A percentile compares a stretch with the other conserved stretches of the same genome.
These are phyloP conservation scores for Saccharomycopsis sp. DNA, from an alignment of 805 yeast species.

Conservation along the genomic window DNA sequence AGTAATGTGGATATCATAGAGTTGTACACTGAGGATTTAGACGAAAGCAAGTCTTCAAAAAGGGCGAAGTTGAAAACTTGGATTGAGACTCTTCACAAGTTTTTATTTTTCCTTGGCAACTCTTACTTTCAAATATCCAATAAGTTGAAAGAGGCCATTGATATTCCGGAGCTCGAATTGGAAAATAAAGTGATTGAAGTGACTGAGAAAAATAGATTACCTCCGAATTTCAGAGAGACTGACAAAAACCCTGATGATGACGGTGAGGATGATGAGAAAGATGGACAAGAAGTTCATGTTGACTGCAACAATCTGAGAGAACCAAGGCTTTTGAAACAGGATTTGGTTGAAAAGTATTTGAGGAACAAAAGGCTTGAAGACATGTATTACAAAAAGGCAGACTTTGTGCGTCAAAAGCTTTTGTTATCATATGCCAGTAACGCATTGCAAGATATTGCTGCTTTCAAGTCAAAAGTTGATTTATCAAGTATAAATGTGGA, in stretches of 20 bases:
- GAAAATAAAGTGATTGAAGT: neutral
- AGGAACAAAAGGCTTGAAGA: slow-evolving; percentile 38
- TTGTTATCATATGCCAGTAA: slow-evolving; percentile 35
- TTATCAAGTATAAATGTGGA: neutral
- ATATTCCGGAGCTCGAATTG: slow-evolving; percentile 23
- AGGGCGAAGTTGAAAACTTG: slow-evolving; percentile 36
- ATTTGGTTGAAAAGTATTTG: slow-evolving; percentile 20
- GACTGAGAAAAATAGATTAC: neutral
- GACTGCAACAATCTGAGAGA: slow-evolving; percentile 1
- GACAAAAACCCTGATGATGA: no score
- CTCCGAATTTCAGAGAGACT: neutral
- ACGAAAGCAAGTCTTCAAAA: slow-evolving; percentile 15
- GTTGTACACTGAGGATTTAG: slow-evolving; percentile 24
- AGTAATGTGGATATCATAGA: no score
- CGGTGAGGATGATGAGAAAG: slow-evolving; percentile 23
- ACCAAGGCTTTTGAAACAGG: neutral
- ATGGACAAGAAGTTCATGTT: slow-evolving; percentile 25
- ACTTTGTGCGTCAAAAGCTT: slow-evolving; percentile 43
- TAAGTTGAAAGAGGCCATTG: slow-evolving; percentile 24
- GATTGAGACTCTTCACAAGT: slow-evolving; percentile 61
- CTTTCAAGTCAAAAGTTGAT: no score
- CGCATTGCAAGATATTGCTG: slow-evolving; percentile 25
- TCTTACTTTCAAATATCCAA: slow-evolving; percentile 51
- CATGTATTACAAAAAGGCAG: slow-evolving; percentile 52
- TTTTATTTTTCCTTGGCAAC: slow-evolving; percentile 70